Conservation (phyloP, 2,329 filamentous ascomycete species). For the Trichoderma endophyticum region DNA sequence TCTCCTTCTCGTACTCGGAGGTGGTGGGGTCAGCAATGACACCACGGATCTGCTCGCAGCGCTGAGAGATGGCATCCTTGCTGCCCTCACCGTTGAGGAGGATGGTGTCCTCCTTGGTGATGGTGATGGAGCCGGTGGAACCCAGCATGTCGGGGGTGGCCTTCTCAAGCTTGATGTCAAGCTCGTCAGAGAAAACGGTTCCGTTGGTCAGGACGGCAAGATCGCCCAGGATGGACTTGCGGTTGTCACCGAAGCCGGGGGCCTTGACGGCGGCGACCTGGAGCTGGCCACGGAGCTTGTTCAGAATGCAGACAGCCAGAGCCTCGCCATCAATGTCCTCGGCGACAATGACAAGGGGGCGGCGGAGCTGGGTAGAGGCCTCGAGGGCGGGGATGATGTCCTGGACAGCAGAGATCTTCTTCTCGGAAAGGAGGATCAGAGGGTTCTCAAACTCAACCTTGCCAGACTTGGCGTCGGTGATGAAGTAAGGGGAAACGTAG, state of each 20-base stretch:
- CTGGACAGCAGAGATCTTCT: slow-evolving; percentile 99
- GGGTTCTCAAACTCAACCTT: slow-evolving; percentile 99
- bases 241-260: slow-evolving; percentile 98
- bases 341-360: slow-evolving; percentile 95
- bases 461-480: slow-evolving; percentile 96
- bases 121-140: slow-evolving; percentile 96
- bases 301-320: slow-evolving; percentile 96
- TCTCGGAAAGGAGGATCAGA: slow-evolving; percentile 95
- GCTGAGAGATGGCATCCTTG: slow-evolving; percentile 91
- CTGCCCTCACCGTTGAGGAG: slow-evolving; percentile 93
- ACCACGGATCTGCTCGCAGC: slow-evolving; percentile 98
- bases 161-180: slow-evolving; percentile 99
- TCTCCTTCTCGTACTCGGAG: slow-evolving; percentile 99
- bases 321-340: slow-evolving; percentile 99
- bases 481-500: slow-evolving; percentile 99
- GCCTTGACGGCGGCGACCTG: slow-evolving; percentile 99
- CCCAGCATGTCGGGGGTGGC: slow-evolving; percentile 93
- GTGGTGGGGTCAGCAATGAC: slow-evolving; percentile 92
- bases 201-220: slow-evolving; percentile 93
- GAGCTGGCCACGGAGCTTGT: slow-evolving; percentile 99
- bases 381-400: slow-evolving; percentile 98
- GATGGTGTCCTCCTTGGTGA: slow-evolving; percentile 99
- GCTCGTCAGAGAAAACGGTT: slow-evolving; percentile 96
- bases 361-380: slow-evolving; percentile 90
- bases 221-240: slow-evolving; percentile 98